Evolutionary conservation across 441 rosid species (phyloP).

Genomic region (Erodium trifolium): DNA sequence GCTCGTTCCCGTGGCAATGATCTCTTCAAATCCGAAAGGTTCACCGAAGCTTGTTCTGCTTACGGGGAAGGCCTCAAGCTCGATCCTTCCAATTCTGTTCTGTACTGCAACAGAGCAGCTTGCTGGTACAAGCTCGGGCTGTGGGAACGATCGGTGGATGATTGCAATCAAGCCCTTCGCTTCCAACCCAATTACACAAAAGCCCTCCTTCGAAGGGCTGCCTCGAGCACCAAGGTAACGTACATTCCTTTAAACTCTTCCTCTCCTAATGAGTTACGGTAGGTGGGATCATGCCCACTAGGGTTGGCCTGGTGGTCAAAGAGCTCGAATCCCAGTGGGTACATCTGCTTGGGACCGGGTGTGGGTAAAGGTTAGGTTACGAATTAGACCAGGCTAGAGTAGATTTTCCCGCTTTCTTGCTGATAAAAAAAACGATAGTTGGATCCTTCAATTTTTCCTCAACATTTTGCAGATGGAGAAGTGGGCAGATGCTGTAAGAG

Average conservation of each 20-base stretch:
- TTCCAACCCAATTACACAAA: slow-evolving; percentile 55
- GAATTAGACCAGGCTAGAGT: no score
- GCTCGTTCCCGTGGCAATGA: slow-evolving; percentile 55
- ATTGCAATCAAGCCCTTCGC: slow-evolving; percentile 53
- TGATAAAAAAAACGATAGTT: no score
- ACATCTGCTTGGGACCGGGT: no score
- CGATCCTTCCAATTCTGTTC: slow-evolving; percentile 44
- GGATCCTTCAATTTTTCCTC: neutral
- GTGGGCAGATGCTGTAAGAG: slow-evolving; percentile 90
- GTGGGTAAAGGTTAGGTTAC: no score
- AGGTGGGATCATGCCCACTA: no score
- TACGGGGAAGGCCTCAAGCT: slow-evolving; percentile 59
- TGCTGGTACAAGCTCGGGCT: slow-evolving; percentile 63
- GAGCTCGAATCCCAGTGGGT: no score
- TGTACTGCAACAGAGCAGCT: slow-evolving; percentile 65
- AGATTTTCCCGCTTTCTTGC: no score
- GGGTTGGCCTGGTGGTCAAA: no score
- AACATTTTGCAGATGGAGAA: slow-evolving; percentile 27
- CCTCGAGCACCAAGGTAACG: slow-evolving; percentile 53
- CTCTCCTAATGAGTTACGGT: neutral
- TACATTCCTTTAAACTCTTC: neutral
- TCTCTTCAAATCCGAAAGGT: slow-evolving; percentile 43
- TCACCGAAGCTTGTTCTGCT: slow-evolving; percentile 49
- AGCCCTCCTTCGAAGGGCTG: slow-evolving; percentile 64
- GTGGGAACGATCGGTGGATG: slow-evolving; percentile 59